A percentile compares a stretch with the other conserved stretches of the same genome.
Evolutionary conservation across 345 rosid genomes (phyloP).

Genomic region (Melaleuca quinquenervia): DNA sequence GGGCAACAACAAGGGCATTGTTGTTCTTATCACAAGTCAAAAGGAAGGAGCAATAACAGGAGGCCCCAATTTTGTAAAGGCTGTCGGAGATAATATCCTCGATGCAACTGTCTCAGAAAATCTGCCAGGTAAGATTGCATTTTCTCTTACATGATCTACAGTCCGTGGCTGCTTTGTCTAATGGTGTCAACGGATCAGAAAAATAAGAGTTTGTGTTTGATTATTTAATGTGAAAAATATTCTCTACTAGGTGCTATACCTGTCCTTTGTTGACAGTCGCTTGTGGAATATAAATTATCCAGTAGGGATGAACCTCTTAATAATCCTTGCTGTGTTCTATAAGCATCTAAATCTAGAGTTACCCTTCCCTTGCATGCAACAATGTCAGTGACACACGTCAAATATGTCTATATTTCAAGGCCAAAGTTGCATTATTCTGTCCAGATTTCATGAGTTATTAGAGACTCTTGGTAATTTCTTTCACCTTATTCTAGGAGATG

Average conservation of each 20-base stretch:
- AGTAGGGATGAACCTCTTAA: not conserved
- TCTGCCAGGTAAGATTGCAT: constrained; percentile 59
- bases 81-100: constrained; percentile 75
- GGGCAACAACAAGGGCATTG: constrained; percentile 85
- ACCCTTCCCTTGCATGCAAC: not conserved
- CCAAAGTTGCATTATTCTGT: not conserved
- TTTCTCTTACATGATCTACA: not conserved
- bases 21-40: constrained; percentile 84
- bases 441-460: not conserved
- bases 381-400: not conserved
- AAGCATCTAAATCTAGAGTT: not conserved
- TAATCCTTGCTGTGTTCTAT: not conserved
- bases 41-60: constrained; percentile 97
- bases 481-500: not conserved
- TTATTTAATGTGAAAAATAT: not conserved
- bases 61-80: constrained; percentile 87
- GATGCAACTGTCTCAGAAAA: constrained; percentile 90
- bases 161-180: not conserved
- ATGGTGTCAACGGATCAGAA: not conserved
- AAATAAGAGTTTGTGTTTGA: not conserved
- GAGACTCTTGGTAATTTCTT: not conserved
- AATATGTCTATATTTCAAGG: not conserved
- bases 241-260: not conserved
- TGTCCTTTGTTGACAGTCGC: not conserved
- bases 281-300: not conserved